Evolutionary conservation across 305 asterid genomes (phyloP), one percentile per base, ranked within the genome.

Genomic region (Solanum chacoense): DNA sequence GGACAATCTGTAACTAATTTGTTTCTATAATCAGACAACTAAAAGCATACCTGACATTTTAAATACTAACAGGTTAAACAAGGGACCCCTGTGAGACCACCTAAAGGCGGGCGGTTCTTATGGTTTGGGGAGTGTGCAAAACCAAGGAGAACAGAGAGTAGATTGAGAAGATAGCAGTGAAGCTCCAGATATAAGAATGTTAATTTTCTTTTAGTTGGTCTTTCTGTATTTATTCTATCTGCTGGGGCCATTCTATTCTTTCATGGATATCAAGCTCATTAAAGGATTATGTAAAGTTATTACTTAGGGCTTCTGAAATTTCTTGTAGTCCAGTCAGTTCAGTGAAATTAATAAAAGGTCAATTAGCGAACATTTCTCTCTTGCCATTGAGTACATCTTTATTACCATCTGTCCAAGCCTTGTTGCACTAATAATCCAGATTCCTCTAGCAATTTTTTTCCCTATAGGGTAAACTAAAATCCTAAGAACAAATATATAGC

Each of bases 111-210:
- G 24, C 91, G 94, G 8, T 93, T 94, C 91, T 94, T 93, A 65
- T 93, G 94, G 94, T 93, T 96, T 37, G 98, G 98, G 84, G 99
- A 92, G 89, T 95, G 98, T 88, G 95, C 94, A 55, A 97, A 93
- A 89, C 63, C 95, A 67, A 91, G 95, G 89, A 93, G 89, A 88
- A 77, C 92, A 42, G 91, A 88, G n/a, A 90, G 59, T 89, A 92
- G 94, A 86, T 90, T 88, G 91, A 92, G 85, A 88, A 94, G 92
- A 89, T 94, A 75, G 71, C 65, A 81, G 89, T 73, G 31, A 26
- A 38, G 85, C 59, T n/a, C 72, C 73, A 40, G 91, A 34, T 89
- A 40, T 75, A 28, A 74, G 74, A 31, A 38, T 67, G 71, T 22
- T 87, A 26, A 31, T 89, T 88, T 78, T 81, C 90, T 28, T 86